These are phyloP conservation scores for Curvularia verruculosa DNA, from an alignment of 2,329 filamentous ascomycete genomes.

Conservation along the genomic window DNA sequence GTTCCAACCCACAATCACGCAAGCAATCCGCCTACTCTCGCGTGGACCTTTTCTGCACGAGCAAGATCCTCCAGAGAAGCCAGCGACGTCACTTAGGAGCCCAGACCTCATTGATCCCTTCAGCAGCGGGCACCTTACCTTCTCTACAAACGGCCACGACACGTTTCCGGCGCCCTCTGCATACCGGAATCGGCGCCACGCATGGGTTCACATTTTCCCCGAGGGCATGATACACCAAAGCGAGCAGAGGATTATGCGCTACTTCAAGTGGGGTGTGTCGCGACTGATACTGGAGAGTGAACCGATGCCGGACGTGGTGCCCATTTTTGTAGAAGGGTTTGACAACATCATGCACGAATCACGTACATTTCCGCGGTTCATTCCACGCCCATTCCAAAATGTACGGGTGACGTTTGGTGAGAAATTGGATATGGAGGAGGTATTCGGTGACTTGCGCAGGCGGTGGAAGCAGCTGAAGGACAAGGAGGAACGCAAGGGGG, in stretches of 20 bases:
- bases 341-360: conserved; percentile 88
- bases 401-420: conserved; percentile 81
- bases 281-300: conserved; percentile 89
- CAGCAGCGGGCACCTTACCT: conserved; percentile 60
- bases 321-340: conserved; percentile 92
- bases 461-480: conserved; percentile 74
- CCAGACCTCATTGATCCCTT: conserved; percentile 60
- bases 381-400: conserved; percentile 75
- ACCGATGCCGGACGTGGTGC: conserved; percentile 84
- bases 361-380: conserved; percentile 76
- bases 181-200: conserved; percentile 70
- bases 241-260: conserved; percentile 77
- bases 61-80: conserved; percentile 33
- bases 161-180: conserved; percentile 73
- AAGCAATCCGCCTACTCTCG: conserved; percentile 84
- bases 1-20: conserved; percentile 85
- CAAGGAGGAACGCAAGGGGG: conserved; percentile 56
- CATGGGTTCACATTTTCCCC: conserved; percentile 95
- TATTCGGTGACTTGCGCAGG: conserved; percentile 77
- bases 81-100: conserved; percentile 31
- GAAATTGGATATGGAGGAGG: conserved; percentile 71
- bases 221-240: conserved; percentile 95
- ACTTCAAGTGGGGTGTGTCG: conserved; percentile 98
- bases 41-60: conserved; percentile 55
- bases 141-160: conserved; percentile 71